Percentiles rank a stretch among this genome's conserved stretches.
Conservation (phyloP, 208 protist species). For the Acanthamoeba rhysodes region DNA sequence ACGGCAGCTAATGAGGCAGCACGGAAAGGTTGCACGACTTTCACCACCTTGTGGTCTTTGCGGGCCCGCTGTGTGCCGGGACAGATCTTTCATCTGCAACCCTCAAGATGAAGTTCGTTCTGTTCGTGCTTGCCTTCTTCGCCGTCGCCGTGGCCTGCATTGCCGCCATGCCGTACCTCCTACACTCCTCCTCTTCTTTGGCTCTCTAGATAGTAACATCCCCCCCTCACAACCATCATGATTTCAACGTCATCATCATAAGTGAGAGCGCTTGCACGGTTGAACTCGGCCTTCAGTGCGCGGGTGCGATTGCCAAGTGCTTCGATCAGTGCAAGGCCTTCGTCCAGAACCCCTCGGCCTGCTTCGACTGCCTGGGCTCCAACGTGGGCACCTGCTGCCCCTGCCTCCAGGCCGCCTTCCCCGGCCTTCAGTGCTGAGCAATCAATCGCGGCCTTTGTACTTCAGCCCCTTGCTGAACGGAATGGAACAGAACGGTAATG, state of each 20-base stretch:
- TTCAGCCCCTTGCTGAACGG: not conserved
- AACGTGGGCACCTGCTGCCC: constrained; percentile 46
- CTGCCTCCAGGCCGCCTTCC: constrained; percentile 45
- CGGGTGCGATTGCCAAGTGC: constrained; percentile 37
- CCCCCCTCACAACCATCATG: too few species aligned
- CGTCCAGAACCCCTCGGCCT: constrained; percentile 21
- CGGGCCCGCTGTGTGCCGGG: too few species aligned
- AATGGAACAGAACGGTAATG: too few species aligned
- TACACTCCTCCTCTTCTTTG: not conserved
- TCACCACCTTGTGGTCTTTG: too few species aligned
- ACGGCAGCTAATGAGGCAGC: too few species aligned
- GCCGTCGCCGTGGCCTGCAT: not conserved
- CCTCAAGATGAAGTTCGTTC: not conserved
- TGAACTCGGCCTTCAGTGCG: constrained; percentile 36
- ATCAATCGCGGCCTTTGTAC: too few species aligned
- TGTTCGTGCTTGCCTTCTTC: not conserved
- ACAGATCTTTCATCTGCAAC: too few species aligned
- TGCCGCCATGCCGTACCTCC: not conserved
- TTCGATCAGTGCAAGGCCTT: constrained; percentile 23
- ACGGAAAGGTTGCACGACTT: too few species aligned
- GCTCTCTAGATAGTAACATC: not conserved
- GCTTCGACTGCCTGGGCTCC: constrained; percentile 22
- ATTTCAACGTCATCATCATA: too few species aligned
- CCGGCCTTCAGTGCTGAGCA: constrained; percentile 13
- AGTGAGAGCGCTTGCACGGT: not conserved